Base-by-base conservation (phyloP, 176 grass and related monocot species). In the Oryza australiensis region DNA sequence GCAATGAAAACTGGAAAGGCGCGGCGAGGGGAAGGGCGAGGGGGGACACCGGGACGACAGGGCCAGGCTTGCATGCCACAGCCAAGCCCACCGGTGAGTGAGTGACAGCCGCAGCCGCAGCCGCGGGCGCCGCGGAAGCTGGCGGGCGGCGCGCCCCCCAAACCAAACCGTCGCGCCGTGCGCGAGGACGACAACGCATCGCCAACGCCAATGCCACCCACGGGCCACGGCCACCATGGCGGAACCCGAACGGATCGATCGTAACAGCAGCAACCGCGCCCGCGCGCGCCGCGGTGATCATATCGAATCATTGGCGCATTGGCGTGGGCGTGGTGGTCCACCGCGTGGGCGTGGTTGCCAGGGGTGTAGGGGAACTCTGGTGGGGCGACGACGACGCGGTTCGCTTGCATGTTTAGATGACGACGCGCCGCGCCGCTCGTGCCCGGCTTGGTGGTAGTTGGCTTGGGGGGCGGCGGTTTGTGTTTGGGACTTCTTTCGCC, bases 1-100 rank as follows among this genome's bases (percentile, higher is more conserved):
- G 51, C 11, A 67, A 23, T 15, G 84, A 34, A 26, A 65, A 77
- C 65, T 65, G 79, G 85, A 77, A 82, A 87, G 65, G 78, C 63
- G 1, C 4, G n/a, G 26, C n/a, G 32, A n/a, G 49, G 16, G 15
- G 20, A 1, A 1, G 32, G 74, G 5, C 0, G 48, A 53, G 35
- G 32, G 74, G 5, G 48, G 49, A 53, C 49, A 53, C 49, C 32
- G 16, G 59, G 59, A 20, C 26, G 16, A 8, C 64, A 33, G 29
- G 11, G 45, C 46, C 64, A 62, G 73, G 42, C 23, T 33, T 70
- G 73, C 64, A 20, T 29, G 57, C 9, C 49, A 59, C 73, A 55
- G 46, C 46, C 15, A 49, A 49, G 46, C 46, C 46, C 46, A 49
- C 46, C 46, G 46, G 46, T 49, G 46, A 49, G 48, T 51, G 42